Conservation (phyloP, 768 basidiomycete species). For the Tylopilus intermedius region DNA sequence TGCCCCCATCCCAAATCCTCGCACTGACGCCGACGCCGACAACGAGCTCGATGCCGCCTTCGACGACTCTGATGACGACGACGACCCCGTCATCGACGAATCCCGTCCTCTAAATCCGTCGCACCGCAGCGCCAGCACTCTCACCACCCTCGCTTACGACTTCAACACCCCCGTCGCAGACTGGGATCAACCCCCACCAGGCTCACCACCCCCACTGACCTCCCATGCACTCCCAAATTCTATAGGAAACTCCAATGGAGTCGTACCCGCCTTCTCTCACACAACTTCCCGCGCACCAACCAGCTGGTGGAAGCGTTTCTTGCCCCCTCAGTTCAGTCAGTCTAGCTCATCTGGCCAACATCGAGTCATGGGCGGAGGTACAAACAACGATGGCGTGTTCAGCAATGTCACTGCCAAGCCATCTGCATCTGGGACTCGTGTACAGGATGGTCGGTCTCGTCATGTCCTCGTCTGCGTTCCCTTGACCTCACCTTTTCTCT, state of each 20-base stretch:
- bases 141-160: constrained; percentile 53
- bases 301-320: constrained; percentile 54
- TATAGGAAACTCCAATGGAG: constrained; percentile 71
- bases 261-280: constrained; percentile 48
- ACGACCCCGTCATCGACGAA: constrained; percentile 28
- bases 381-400: constrained; percentile 87
- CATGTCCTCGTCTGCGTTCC: neutral
- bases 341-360: constrained; percentile 33
- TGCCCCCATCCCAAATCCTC: constrained; percentile 60
- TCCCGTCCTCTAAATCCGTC: constrained; percentile 49
- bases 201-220: constrained; percentile 68
- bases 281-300: constrained; percentile 26
- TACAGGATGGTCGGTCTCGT: constrained; percentile 47
- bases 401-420: constrained; percentile 93
- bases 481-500: constrained; percentile 2
- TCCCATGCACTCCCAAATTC: constrained; percentile 63
- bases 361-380: constrained; percentile 54
- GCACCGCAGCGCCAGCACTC: constrained; percentile 13
- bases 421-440: constrained; percentile 43
- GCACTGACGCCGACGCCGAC: constrained; percentile 42
- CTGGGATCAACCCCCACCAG: constrained; percentile 79
- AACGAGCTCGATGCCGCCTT: constrained; percentile 86
- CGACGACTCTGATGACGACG: constrained; percentile 66
- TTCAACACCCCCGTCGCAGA: constrained; percentile 65
- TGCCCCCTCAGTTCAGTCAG: constrained; percentile 47